These are phyloP conservation scores for Rhizopogon roseolus DNA, from an alignment of 768 basidiomycete genomes.

Conservation along the genomic window DNA sequence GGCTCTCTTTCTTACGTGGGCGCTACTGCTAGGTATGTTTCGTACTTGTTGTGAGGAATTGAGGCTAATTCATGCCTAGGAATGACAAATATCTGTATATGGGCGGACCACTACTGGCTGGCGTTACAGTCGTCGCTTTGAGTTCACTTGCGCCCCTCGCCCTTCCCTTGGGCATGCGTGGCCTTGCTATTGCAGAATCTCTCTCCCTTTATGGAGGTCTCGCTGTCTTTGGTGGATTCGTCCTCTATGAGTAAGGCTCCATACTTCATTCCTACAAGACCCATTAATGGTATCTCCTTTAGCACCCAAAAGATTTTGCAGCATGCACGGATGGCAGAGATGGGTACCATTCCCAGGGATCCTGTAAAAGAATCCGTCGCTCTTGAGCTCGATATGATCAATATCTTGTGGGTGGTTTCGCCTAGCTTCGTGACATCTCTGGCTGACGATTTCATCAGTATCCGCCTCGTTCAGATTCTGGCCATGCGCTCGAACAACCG, in stretches of 20 bases:
- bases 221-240: constrained; percentile 82
- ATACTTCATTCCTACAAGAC: too few relatives aligned
- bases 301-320: constrained; percentile 84
- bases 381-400: constrained; percentile 83
- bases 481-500: constrained; percentile 56
- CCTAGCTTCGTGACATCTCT: background rate
- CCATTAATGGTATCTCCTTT: too few relatives aligned
- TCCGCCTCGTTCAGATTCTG: constrained; percentile 79
- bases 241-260: constrained; percentile 74
- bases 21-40: constrained; percentile 70
- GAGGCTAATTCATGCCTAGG: constrained; percentile 20
- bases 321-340: constrained; percentile 70
- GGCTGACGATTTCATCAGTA: constrained; percentile 34
- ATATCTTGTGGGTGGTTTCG: constrained; percentile 66
- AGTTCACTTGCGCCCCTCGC: constrained; percentile 86
- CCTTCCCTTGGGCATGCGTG: constrained; percentile 77
- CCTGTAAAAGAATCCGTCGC: constrained; percentile 75
- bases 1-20: constrained; percentile 84
- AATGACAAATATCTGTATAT: constrained; percentile 83
- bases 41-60: background rate
- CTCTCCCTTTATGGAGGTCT: constrained; percentile 86
- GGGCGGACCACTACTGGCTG: constrained; percentile 85
- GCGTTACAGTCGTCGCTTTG: constrained; percentile 83
- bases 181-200: constrained; percentile 69
- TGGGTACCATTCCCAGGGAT: constrained; percentile 62